Evolutionary conservation across 371 early-diverging fungal genomes (phyloP).

Genomic region (Parasitella parasitica): DNA sequence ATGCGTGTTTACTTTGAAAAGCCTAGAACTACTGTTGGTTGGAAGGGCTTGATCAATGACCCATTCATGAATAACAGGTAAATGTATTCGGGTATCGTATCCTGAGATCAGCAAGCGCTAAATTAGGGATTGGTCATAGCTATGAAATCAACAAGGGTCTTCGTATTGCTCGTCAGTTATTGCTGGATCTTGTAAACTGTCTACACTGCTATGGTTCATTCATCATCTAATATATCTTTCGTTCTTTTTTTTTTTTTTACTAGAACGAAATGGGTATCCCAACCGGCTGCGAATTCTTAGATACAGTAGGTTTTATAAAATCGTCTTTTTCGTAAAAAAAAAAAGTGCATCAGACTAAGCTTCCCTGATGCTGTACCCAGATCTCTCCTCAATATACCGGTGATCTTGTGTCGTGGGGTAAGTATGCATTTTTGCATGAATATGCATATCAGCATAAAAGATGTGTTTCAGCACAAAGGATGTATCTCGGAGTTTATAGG

Average conservation of each 20-base stretch:
- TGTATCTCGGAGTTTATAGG: too few relatives aligned
- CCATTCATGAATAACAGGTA: conserved; percentile 64
- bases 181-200: conserved; percentile 55
- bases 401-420: conserved; percentile 80
- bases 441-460: too few relatives aligned
- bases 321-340: too few relatives aligned
- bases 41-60: conserved; percentile 94
- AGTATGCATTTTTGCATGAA: conserved; percentile 2
- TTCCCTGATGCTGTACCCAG: conserved; percentile 15
- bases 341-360: not conserved
- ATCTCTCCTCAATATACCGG: conserved; percentile 82
- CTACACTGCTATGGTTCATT: too few relatives aligned
- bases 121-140: conserved; percentile 20
- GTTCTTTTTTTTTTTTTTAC: too few relatives aligned
- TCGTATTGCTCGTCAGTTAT: conserved; percentile 79
- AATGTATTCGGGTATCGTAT: not conserved
- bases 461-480: too few relatives aligned
- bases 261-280: conserved; percentile 83
- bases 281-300: conserved; percentile 81
- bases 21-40: conserved; percentile 92
- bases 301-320: conserved; percentile 40
- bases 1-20: conserved; percentile 97
- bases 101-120: not conserved
- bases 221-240: too few relatives aligned
- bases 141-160: conserved; percentile 93